Base-by-base conservation (phyloP, 129 eudicot genomes). In the Flaveria linearis region DNA sequence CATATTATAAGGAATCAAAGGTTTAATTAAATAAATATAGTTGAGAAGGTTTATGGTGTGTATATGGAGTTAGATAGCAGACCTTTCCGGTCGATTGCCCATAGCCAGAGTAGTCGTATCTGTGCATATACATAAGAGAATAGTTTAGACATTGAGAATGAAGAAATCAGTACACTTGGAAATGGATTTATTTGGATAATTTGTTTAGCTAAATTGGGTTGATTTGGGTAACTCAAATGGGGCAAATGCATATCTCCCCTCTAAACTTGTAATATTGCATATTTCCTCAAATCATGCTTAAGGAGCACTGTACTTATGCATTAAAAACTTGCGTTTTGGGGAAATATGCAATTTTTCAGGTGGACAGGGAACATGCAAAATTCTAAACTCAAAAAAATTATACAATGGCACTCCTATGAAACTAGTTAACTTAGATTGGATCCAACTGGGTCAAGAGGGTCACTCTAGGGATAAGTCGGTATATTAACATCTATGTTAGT, bases 21-120 rank as follows among this genome's bases (percentile, higher is more conserved):
- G 2, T 36, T 51, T 58, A 30, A 2, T 64, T 17, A 22, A 50
- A 76, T 7, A 15, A 22, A 43, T 57, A 72, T 39, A 25, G 12
- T 50, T 36, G 50, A 63, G 26, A 42, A 46, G 42, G 25, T 39
- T 28, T 30, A 52, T 52, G 3, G 3, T 13, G 13, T 7, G 30
- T 2, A 53, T 69, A 51, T 69, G 42, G 64, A 69, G 71, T 61
- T 77, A 72, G 62, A 72, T 18, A 45, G 74, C 57, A 79, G 77
- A 89, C 96, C 96, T 92, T 92, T 85, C 98, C 98, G 36, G 90
- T 82, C 67, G 98, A 92, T 71, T 84, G 98, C 69, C 98, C 98
- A 81, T 92, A 92, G 72, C 98, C 98, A 64, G 98, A 92, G 84
- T 92, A 92, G 84, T 92, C 98, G 82, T 92, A 92, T 82, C 98